Percentiles rank a stretch among this genome's conserved stretches.
Conservation (phyloP, 2,329 filamentous ascomycete genomes). For the Pseudocercospora crystallina region DNA sequence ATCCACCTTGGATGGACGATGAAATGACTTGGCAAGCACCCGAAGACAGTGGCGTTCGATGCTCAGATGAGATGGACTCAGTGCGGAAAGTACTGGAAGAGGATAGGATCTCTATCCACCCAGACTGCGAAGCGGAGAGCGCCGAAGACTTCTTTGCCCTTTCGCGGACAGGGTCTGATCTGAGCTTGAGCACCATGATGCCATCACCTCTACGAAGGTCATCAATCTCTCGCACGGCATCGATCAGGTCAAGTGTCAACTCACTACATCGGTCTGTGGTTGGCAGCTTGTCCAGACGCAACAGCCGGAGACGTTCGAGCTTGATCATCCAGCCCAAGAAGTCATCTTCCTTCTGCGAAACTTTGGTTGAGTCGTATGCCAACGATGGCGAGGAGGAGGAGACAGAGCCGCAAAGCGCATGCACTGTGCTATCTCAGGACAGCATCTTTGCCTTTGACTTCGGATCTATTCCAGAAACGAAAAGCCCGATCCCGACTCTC, state of each 20-base stretch:
- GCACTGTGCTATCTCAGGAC: constrained; percentile 2
- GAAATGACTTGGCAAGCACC: background rate
- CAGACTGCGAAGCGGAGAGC: constrained; percentile 48
- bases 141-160: constrained; percentile 36
- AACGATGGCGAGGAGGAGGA: constrained; percentile 28
- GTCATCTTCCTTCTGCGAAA: constrained; percentile 39
- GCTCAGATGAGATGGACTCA: constrained; percentile 11
- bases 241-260: constrained; percentile 38
- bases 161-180: constrained; percentile 21
- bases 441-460: background rate
- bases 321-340: constrained; percentile 13
- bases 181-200: constrained; percentile 21
- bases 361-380: constrained; percentile 40
- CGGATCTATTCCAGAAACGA: background rate
- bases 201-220: constrained; percentile 19
- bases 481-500: constrained; percentile 12
- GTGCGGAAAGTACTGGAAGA: constrained; percentile 17
- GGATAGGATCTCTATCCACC: constrained; percentile 40
- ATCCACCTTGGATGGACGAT: constrained; percentile 40
- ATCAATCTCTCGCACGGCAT: constrained; percentile 34
- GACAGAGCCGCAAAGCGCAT: too few relatives aligned
- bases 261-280: constrained; percentile 30
- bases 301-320: constrained; percentile 9
- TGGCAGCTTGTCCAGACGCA: constrained; percentile 29
- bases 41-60: constrained; percentile 2